phyloP scores from a whole-genome alignment of 2,329 filamentous ascomycete genomes.

The Colletotrichum liriopes region DNA sequence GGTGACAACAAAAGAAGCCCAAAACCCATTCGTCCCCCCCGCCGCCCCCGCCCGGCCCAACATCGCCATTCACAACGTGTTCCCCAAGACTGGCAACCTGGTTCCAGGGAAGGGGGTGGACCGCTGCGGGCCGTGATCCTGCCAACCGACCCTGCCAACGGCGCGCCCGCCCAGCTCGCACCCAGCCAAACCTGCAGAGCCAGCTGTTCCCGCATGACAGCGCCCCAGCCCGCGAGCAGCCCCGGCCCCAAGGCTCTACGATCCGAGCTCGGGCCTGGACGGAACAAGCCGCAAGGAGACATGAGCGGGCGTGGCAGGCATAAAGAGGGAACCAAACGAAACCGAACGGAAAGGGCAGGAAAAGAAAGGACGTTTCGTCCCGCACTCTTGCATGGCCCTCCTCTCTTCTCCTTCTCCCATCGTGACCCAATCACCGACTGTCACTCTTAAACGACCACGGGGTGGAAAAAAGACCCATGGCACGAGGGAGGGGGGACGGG shows the following conservation, averaged over 20 bases:
- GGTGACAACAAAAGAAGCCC: not conserved
- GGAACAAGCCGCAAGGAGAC: not conserved
- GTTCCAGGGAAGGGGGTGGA: not conserved
- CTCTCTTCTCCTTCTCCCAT: no score
- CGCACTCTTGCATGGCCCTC: not conserved
- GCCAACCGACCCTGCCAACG: not conserved
- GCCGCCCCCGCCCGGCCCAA: not conserved
- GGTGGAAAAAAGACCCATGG: not conserved
- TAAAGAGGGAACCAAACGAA: no score
- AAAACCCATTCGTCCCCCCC: not conserved
- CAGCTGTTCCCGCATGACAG: conserved; percentile 18
- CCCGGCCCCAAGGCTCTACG: not conserved
- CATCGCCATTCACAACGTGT: not conserved
- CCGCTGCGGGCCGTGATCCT: not conserved
- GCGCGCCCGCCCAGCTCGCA: not conserved
- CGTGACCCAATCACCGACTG: not conserved
- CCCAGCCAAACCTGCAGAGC: conserved; percentile 14
- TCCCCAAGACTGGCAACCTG: not conserved
- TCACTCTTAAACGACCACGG: not conserved
- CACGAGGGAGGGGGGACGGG: not conserved
- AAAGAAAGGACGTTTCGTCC: no score
- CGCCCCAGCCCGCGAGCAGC: no score
- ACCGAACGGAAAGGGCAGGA: not conserved
- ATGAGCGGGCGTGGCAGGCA: not conserved
- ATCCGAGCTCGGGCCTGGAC: not conserved